A percentile compares a stretch with the other conserved stretches of the same genome.
phyloP scores from a whole-genome alignment of 2,329 filamentous ascomycete species.

The Cordyceps cicadae region DNA sequence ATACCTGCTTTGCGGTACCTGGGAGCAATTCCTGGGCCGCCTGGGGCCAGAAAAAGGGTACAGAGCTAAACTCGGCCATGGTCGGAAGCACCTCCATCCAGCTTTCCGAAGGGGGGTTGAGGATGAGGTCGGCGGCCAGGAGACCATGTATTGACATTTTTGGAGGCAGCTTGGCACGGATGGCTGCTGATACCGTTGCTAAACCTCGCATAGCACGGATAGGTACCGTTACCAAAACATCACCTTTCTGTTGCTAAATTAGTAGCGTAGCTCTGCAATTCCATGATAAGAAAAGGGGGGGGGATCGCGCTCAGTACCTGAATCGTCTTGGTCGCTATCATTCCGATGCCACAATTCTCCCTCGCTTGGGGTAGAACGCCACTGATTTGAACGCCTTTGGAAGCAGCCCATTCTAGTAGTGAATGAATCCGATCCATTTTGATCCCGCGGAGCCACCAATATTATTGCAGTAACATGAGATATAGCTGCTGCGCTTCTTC shows the following conservation, averaged over 20 bases:
- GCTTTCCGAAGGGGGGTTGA: slow-evolving; percentile 9
- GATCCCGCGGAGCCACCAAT: too few relatives aligned
- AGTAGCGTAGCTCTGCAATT: background rate
- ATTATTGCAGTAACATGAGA: too few relatives aligned
- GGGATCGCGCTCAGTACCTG: background rate
- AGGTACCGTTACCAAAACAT: slow-evolving; percentile 59
- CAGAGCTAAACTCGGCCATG: background rate
- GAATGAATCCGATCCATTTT: background rate
- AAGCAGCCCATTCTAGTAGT: background rate
- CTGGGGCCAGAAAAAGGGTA: too few relatives aligned
- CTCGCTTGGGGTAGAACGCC: background rate
- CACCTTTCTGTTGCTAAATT: slow-evolving; percentile 28
- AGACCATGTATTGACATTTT: slow-evolving; percentile 60
- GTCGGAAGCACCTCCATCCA: slow-evolving; percentile 8
- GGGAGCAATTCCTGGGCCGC: too few relatives aligned
- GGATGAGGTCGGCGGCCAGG: slow-evolving; percentile 59
- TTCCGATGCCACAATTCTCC: background rate
- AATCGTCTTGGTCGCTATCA: background rate
- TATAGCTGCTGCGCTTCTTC: too few relatives aligned
- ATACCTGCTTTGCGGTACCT: too few relatives aligned
- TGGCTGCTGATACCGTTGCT: slow-evolving; percentile 46
- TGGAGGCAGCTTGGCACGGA: slow-evolving; percentile 44
- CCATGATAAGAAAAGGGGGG: too few relatives aligned
- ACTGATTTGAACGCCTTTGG: background rate
- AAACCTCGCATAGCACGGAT: slow-evolving; percentile 55